Conservation (phyloP, 2,329 filamentous ascomycete genomes). For the Cadophora sp. region DNA sequence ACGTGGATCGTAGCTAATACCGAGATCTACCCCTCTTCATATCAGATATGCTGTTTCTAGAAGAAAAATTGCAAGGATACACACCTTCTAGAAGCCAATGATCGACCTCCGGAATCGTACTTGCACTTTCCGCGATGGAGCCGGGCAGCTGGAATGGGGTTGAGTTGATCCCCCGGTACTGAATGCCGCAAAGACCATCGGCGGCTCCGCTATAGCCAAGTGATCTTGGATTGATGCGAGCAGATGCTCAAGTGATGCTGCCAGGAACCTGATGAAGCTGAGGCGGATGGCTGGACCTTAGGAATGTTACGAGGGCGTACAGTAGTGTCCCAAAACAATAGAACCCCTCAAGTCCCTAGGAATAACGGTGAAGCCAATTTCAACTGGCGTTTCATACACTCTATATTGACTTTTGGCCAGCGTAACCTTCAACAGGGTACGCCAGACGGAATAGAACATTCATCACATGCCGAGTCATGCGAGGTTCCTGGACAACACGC, state of each 20-base stretch:
- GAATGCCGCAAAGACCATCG: constrained; percentile 5
- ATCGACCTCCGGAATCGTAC: constrained; percentile 9
- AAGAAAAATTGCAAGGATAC: constrained; percentile 2
- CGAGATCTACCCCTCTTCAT: constrained; percentile 9
- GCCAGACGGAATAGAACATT: background rate
- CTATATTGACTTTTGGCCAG: background rate
- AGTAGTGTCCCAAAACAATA: background rate
- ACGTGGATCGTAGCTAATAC: constrained; percentile 14
- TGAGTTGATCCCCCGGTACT: constrained; percentile 5
- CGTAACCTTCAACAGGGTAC: constrained; percentile 1
- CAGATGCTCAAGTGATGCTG: background rate
- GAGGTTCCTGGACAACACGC: background rate
- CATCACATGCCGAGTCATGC: background rate
- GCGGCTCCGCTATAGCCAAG: background rate
- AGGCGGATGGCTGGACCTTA: background rate
- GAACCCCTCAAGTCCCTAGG: too few relatives aligned
- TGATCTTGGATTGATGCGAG: background rate
- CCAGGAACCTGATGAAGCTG: background rate
- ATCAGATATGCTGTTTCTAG: constrained; percentile 8
- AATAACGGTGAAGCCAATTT: too few relatives aligned
- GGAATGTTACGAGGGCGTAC: background rate
- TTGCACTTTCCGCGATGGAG: constrained; percentile 9
- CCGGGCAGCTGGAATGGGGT: background rate
- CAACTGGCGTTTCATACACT: background rate
- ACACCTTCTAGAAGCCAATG: constrained; percentile 11